Evolutionary conservation across 768 basidiomycete genomes (phyloP), one percentile per base, ranked within the genome.

Genomic region (Dictyophora rubrovolvata): DNA sequence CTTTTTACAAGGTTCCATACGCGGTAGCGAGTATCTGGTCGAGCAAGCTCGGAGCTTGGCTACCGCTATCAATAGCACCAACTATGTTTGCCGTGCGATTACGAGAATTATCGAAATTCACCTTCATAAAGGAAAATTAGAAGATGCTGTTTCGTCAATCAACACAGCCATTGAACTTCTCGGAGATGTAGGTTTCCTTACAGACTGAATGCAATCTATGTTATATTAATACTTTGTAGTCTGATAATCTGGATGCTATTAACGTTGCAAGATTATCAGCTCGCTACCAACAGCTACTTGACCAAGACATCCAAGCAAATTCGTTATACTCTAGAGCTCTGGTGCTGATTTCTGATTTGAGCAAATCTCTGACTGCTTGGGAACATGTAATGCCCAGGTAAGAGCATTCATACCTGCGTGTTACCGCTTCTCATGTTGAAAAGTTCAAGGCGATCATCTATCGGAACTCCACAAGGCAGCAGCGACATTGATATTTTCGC

Each of bases 11-110:
- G 95, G 95, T 0, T 91, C 93, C 5, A 80, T 85, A 2, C 81
- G 87, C 20, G 92, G 94, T 65, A 85, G 90, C 1, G 85, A 90
- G 61, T 93, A 87, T 65, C 95, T 93, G 67, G 77, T 86, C 0
- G 76, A 85, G 46, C 86, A 92, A 66, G 88, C 87, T 0, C 73
- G 78, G n/a, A 82, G 84, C 18, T 73, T 97, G 0, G 89, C 91
- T 0, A 73, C 77, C 51, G 76, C 85, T 6, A 68, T 92, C 11
- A 84, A 84, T 61, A 80, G 86, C 0, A 82, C 86, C 16, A 77
- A 82, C 0, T 72, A 89, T 65, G 69, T 78, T 7, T 80, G 84
- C 20, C 79, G 87, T 9, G 88, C 89, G 0, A 70, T 86, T 28
- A 76, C 84, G 0, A 75, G 79, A 64, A 80, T 82, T 55, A 87